phyloP scores from a whole-genome alignment of 2,329 filamentous ascomycete genomes.

The Colletotrichum agaves region DNA sequence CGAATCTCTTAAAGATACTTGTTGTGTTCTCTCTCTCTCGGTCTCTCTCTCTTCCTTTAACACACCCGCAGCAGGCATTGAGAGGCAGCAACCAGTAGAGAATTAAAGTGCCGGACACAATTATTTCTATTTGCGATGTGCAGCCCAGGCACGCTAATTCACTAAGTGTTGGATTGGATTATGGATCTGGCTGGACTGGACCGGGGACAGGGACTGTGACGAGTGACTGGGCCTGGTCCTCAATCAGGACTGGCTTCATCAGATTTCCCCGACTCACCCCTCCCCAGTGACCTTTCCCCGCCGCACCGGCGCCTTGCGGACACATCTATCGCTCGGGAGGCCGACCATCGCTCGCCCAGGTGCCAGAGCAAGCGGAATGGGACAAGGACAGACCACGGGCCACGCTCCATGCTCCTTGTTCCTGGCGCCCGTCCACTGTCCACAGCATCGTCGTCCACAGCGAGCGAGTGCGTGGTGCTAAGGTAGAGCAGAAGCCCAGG shows the following conservation, averaged over 20 bases:
- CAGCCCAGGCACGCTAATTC: conserved; percentile 25
- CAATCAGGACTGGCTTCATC: conserved; percentile 2
- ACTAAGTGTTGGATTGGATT: conserved; percentile 21
- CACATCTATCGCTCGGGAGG: conserved; percentile 34
- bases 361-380: conserved; percentile 10
- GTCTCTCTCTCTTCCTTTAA: no score
- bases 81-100: not conserved
- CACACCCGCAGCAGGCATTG: not conserved
- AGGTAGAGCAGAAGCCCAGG: not conserved
- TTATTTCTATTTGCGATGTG: conserved; percentile 31
- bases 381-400: conserved; percentile 29
- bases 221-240: conserved; percentile 17
- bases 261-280: conserved; percentile 24
- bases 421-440: conserved; percentile 32
- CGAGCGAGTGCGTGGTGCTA: conserved; percentile 16
- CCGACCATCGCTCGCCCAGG: conserved; percentile 31
- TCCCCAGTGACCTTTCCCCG: conserved; percentile 36
- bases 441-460: conserved; percentile 19
- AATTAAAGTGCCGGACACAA: conserved; percentile 23
- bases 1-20: not conserved
- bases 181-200: conserved; percentile 25
- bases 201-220: conserved; percentile 11
- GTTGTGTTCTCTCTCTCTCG: not conserved
- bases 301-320: conserved; percentile 33
- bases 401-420: conserved; percentile 36